These are phyloP conservation scores for Populus nigra DNA, from an alignment of 345 rosid species.

Conservation along the genomic window DNA sequence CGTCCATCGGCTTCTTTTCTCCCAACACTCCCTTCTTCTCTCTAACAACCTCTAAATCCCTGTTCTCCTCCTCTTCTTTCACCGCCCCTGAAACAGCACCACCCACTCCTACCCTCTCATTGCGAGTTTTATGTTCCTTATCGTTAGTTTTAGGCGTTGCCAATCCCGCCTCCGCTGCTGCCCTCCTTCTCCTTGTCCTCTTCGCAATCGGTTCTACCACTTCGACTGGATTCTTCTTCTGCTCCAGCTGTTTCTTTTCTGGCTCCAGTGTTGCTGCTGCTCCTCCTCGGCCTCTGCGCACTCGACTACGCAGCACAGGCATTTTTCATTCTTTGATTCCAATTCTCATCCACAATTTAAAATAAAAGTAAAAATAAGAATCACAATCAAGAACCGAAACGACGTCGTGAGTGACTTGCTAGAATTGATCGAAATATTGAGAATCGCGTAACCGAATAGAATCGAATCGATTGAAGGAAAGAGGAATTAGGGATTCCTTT, in stretches of 20 bases:
- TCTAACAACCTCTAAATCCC: slow-evolving; percentile 1
- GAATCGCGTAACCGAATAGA: neutral
- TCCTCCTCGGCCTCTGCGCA: slow-evolving; percentile 56
- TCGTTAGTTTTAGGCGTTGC: slow-evolving; percentile 16
- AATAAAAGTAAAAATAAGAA: neutral
- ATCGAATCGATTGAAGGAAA: neutral
- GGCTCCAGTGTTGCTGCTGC: slow-evolving; percentile 20
- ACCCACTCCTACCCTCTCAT: neutral
- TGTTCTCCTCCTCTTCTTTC: slow-evolving; percentile 31
- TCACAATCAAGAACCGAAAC: neutral
- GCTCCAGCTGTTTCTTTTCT: slow-evolving; percentile 10
- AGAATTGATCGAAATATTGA: neutral
- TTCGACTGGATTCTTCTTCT: slow-evolving; percentile 30
- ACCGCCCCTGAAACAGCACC: slow-evolving; percentile 16
- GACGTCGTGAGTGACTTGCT: neutral
- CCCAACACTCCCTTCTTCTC: slow-evolving; percentile 12
- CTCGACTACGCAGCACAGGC: slow-evolving; percentile 91
- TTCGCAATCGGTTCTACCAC: slow-evolving; percentile 55
- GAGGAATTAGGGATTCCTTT: neutral
- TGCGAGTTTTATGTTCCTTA: neutral
- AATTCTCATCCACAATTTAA: slow-evolving; percentile 13
- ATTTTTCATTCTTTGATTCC: slow-evolving; percentile 54
- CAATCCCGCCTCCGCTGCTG: slow-evolving; percentile 46
- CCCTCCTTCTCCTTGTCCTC: slow-evolving; percentile 42
- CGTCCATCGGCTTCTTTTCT: slow-evolving; percentile 40